Evolutionary conservation across 768 basidiomycete genomes (phyloP).

Genomic region (Russula ochroleuca): DNA sequence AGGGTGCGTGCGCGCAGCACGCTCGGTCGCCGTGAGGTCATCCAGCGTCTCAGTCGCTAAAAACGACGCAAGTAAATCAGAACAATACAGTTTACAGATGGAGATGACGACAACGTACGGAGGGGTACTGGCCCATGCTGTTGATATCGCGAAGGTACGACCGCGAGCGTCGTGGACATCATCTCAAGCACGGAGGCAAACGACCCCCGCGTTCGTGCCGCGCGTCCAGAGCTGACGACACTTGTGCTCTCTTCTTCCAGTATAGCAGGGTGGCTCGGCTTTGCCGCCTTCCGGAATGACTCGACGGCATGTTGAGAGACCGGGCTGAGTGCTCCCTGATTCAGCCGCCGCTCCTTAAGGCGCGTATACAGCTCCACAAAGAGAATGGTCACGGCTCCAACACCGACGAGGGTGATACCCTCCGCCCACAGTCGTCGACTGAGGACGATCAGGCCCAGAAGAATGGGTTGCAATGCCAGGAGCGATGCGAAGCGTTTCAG

Average conservation of each 20-base stretch:
- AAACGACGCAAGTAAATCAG: background rate
- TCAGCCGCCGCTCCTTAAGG: constrained; percentile 48
- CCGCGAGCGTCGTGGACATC: constrained; percentile 76
- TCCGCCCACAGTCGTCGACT: constrained; percentile 66
- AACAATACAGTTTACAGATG: background rate
- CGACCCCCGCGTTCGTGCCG: constrained; percentile 54
- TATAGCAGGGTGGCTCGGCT: constrained; percentile 35
- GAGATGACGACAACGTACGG: constrained; percentile 42
- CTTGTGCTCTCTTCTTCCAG: constrained; percentile 51
- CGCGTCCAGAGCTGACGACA: constrained; percentile 40
- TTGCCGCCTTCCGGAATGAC: constrained; percentile 47
- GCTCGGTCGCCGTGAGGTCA: constrained; percentile 73
- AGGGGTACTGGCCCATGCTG: constrained; percentile 61
- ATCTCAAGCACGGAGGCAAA: constrained; percentile 81
- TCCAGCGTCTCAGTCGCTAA: constrained; percentile 74
- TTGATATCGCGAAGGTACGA: constrained; percentile 57
- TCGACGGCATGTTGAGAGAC: constrained; percentile 56
- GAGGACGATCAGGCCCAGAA: constrained; percentile 70
- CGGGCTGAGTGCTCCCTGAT: constrained; percentile 46
- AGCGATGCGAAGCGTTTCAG: constrained; percentile 68
- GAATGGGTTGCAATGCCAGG: constrained; percentile 65
- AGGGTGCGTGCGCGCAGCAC: constrained; percentile 71
- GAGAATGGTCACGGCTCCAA: constrained; percentile 49
- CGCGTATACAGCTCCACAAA: constrained; percentile 58
- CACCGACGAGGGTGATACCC: constrained; percentile 57